Evolutionary conservation across 495 filamentous ascomycete species (phyloP).

Genomic region (Aspergillus leporis): DNA sequence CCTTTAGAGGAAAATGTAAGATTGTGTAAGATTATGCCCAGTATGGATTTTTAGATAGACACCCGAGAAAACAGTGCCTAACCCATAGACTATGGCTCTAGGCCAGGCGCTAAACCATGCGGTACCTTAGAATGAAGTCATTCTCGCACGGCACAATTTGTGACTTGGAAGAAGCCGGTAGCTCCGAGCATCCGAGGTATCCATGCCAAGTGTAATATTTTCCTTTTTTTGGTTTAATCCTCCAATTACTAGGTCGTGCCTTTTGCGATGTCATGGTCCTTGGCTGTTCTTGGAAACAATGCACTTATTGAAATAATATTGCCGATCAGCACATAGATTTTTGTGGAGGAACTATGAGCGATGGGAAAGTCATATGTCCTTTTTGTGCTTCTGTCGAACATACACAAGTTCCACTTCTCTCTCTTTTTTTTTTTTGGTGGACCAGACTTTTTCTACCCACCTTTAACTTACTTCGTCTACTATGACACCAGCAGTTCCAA

Average conservation of each 20-base stretch:
- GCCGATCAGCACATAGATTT: too few species aligned
- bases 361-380: too few species aligned
- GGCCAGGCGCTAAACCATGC: conserved; percentile 16
- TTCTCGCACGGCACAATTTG: conserved; percentile 14
- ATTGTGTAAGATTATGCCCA: not conserved
- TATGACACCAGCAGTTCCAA: not conserved
- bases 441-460: too few species aligned
- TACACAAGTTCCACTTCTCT: not conserved
- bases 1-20: not conserved
- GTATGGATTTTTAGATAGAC: conserved; percentile 6
- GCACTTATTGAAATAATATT: too few species aligned
- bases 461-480: not conserved
- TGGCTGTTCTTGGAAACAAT: not conserved
- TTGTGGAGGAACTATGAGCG: too few species aligned
- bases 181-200: conserved; percentile 17
- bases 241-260: not conserved
- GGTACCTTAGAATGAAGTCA: conserved; percentile 29
- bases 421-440: not conserved
- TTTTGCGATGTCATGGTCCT: not conserved
- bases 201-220: not conserved
- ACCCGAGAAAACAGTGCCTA: conserved; percentile 9
- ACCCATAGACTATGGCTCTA: conserved; percentile 4
- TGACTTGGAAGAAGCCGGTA: conserved; percentile 21
- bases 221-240: conserved; percentile 1
- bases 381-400: not conserved